Evolutionary conservation across 306 rosid genomes (phyloP).

Genomic region (Lotus japonicus): DNA sequence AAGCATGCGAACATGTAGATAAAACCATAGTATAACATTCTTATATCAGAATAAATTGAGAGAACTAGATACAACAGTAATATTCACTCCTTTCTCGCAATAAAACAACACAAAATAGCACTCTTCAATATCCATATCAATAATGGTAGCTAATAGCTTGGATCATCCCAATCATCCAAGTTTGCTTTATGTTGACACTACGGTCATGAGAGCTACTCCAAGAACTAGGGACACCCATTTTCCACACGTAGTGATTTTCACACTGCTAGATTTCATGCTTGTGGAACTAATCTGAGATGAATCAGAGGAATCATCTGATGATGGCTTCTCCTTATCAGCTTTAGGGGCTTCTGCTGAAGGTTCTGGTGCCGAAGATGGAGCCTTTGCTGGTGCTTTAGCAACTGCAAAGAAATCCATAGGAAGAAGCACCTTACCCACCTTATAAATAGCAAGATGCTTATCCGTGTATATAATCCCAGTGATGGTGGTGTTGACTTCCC

Average conservation of each 20-base stretch:
- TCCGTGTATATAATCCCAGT: slow-evolving; percentile 51
- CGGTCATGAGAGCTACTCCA: too few relatives aligned
- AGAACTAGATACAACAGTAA: too few relatives aligned
- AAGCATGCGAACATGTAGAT: too few relatives aligned
- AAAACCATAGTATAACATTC: too few relatives aligned
- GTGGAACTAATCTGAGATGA: slow-evolving; percentile 21
- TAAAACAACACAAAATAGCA: too few relatives aligned
- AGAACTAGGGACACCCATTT: background rate
- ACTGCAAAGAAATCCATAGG: slow-evolving; percentile 42
- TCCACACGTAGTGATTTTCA: slow-evolving; percentile 5
- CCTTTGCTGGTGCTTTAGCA: slow-evolving; percentile 34
- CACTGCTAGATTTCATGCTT: background rate
- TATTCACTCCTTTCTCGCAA: too few relatives aligned
- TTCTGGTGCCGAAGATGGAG: slow-evolving; percentile 27
- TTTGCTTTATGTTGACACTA: too few relatives aligned
- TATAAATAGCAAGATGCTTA: slow-evolving; percentile 55
- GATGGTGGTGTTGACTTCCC: slow-evolving; percentile 58
- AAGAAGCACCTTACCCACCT: slow-evolving; percentile 51
- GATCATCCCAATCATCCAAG: too few relatives aligned
- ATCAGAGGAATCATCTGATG: slow-evolving; percentile 15
- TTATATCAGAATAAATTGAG: too few relatives aligned
- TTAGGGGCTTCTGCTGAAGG: slow-evolving; percentile 28
- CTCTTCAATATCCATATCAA: too few relatives aligned
- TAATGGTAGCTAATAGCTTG: too few relatives aligned
- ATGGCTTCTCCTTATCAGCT: slow-evolving; percentile 28